A percentile compares a stretch with the other conserved stretches of the same genome.
Conservation (phyloP, 768 basidiomycete species). For the Panellus pusillus region DNA sequence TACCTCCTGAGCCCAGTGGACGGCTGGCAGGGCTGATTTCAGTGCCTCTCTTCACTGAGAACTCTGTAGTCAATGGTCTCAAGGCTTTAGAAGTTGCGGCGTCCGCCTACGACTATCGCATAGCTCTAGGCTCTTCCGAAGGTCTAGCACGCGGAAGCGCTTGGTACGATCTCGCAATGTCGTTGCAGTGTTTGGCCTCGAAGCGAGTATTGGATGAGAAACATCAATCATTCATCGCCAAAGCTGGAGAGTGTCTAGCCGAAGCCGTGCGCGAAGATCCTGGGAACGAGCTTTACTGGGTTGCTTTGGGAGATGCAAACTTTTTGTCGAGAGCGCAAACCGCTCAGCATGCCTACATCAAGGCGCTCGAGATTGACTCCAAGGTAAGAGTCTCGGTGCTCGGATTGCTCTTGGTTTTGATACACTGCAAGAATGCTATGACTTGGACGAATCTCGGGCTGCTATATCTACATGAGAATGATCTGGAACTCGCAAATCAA, state of each 20-base stretch:
- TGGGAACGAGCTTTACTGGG: constrained; percentile 76
- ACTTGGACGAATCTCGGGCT: constrained; percentile 90
- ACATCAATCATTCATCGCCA: constrained; percentile 35
- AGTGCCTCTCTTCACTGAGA: constrained; percentile 26
- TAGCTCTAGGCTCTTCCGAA: constrained; percentile 56
- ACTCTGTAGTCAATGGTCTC: constrained; percentile 28
- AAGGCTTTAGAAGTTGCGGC: constrained; percentile 53
- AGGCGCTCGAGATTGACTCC: constrained; percentile 79
- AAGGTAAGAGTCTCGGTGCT: constrained; percentile 52
- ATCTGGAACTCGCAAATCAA: constrained; percentile 81
- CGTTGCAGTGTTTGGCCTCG: constrained; percentile 51
- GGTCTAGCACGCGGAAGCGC: constrained; percentile 53
- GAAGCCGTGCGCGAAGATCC: constrained; percentile 75
- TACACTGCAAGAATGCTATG: constrained; percentile 53
- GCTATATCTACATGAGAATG: constrained; percentile 77
- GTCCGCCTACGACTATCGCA: constrained; percentile 59
- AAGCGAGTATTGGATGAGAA: constrained; percentile 32
- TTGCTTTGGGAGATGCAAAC: constrained; percentile 72
- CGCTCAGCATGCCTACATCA: constrained; percentile 91
- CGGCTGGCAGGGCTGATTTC: constrained; percentile 44
- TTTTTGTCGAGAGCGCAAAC: constrained; percentile 66
- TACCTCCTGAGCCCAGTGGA: constrained; percentile 40
- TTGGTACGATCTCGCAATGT: constrained; percentile 72
- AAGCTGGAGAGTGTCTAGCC: constrained; percentile 56
- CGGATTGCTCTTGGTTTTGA: neutral